Percentiles rank a stretch among this genome's conserved stretches.
Conservation (phyloP, 2,329 filamentous ascomycete species). For the Microcyclospora pomicola region DNA sequence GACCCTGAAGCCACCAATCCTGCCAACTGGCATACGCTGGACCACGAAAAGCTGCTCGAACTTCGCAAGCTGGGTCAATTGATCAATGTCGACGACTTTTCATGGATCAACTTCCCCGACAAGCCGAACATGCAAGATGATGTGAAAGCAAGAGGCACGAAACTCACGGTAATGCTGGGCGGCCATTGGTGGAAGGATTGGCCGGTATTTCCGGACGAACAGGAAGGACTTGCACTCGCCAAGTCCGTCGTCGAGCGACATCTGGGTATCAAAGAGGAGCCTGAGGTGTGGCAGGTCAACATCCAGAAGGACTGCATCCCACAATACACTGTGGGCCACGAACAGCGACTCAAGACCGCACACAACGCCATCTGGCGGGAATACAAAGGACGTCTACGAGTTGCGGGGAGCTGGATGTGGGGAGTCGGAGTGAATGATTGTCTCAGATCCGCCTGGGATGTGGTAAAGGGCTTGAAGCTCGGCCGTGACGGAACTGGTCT, state of each 20-base stretch:
- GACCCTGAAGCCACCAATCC: slow-evolving; percentile 11
- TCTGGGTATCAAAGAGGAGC: slow-evolving; percentile 52
- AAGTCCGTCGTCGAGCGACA: slow-evolving; percentile 57
- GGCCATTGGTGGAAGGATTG: slow-evolving; percentile 78
- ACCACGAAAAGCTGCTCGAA: slow-evolving; percentile 12
- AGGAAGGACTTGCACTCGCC: slow-evolving; percentile 57
- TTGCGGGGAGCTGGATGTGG: slow-evolving; percentile 38
- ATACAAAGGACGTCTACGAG: slow-evolving; percentile 51
- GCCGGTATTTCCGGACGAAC: slow-evolving; percentile 46
- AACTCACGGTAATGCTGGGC: slow-evolving; percentile 86
- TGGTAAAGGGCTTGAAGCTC: slow-evolving; percentile 31
- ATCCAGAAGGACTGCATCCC: slow-evolving; percentile 66
- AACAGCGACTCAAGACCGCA: slow-evolving; percentile 43
- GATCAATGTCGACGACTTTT: slow-evolving; percentile 22
- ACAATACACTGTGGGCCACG: slow-evolving; percentile 75
- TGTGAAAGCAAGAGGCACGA: slow-evolving; percentile 48
- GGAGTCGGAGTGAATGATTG: slow-evolving; percentile 39
- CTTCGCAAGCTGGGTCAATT: slow-evolving; percentile 13
- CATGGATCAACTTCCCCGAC: slow-evolving; percentile 21
- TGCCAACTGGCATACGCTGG: slow-evolving; percentile 11
- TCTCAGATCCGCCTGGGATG: slow-evolving; percentile 41
- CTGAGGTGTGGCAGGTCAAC: slow-evolving; percentile 47
- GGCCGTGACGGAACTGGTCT: slow-evolving; percentile 19
- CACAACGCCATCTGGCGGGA: slow-evolving; percentile 39
- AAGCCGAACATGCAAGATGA: slow-evolving; percentile 19